Evolutionary conservation across 768 basidiomycete genomes (phyloP), one percentile per base, ranked within the genome.

Genomic region (Mycena venus): DNA sequence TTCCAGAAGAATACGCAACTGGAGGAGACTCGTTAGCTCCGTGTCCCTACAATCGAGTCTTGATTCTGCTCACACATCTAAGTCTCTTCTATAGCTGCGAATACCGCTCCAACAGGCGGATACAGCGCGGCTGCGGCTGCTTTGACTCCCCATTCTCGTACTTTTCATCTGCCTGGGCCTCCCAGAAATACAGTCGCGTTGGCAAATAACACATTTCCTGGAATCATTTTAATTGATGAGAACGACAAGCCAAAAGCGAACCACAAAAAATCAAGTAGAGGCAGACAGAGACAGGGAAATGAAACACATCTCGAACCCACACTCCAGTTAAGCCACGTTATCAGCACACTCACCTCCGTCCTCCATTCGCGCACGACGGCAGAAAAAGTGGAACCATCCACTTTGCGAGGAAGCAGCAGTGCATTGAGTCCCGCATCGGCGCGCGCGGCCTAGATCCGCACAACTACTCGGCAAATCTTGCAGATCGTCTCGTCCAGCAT

Each of bases 251-350:
- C n/a, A n/a, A n/a, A n/a, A n/a, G n/a, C n/a, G n/a, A n/a, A n/a
- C n/a, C n/a, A n/a, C n/a, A n/a, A n/a, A n/a, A 40, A 25, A 11
- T 4, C 38, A 10, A 38, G 27, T 25, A n/a, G n/a, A n/a, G n/a
- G n/a, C n/a, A n/a, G n/a, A n/a, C n/a, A n/a, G n/a, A n/a, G n/a
- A n/a, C n/a, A n/a, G n/a, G n/a, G n/a, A n/a, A n/a, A n/a, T 21
- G n/a, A n/a, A 2, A 58, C 44, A 44, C 10, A 74, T 68, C 73
- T 66, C 66, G 17, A 23, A 14, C 0, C 49, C 44, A 42, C 75
- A 76, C 67, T 31, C 75, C 75, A 76, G 36, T 76, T 68, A 5
- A 76, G 63, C 75, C 72, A 76, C 19, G 29, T 23, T 47, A 73
- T 68, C n/a, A 76, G 40, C 4, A 25, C 36, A 2, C 19, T 10